Conservation (phyloP, 1,284 basidiomycete genomes). For the Ustilago shanxiensis region DNA sequence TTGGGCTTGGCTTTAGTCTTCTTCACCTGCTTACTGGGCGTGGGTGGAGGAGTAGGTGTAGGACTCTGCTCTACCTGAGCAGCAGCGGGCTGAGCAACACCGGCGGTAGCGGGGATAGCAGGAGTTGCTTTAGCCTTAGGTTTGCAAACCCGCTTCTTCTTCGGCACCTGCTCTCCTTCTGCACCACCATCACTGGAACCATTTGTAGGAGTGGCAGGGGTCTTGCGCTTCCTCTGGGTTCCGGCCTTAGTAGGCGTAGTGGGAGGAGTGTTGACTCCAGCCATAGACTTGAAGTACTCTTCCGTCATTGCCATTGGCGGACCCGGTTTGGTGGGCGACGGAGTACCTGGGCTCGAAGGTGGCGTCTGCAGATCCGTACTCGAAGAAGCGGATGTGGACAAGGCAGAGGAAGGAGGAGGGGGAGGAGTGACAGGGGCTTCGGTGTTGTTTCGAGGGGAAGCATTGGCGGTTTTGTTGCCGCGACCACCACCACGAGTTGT, state of each 20-base stretch:
- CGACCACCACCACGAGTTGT: neutral
- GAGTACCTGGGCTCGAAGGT: neutral
- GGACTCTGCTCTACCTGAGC: neutral
- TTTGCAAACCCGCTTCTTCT: constrained; percentile 26
- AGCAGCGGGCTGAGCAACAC: neutral
- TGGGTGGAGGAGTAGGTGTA: neutral
- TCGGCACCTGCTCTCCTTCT: neutral
- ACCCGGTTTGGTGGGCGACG: neutral
- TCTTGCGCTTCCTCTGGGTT: constrained; percentile 15
- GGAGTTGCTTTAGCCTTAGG: neutral
- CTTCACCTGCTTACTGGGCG: neutral
- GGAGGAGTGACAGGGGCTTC: neutral
- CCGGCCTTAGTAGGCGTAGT: constrained; percentile 6
- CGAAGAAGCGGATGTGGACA: neutral
- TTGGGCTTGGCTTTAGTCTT: constrained; percentile 9
- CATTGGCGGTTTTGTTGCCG: neutral
- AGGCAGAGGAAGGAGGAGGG: neutral
- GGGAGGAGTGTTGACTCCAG: constrained; percentile 6
- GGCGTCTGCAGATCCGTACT: neutral
- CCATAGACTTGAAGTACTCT: neutral
- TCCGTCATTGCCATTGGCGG: neutral
- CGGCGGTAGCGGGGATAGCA: neutral
- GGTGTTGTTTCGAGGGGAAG: neutral
- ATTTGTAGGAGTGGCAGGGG: neutral
- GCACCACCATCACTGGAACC: too few relatives aligned